phyloP scores from a whole-genome alignment of 2,329 filamentous ascomycete genomes.

The Fusarium brevicatenulatum region DNA sequence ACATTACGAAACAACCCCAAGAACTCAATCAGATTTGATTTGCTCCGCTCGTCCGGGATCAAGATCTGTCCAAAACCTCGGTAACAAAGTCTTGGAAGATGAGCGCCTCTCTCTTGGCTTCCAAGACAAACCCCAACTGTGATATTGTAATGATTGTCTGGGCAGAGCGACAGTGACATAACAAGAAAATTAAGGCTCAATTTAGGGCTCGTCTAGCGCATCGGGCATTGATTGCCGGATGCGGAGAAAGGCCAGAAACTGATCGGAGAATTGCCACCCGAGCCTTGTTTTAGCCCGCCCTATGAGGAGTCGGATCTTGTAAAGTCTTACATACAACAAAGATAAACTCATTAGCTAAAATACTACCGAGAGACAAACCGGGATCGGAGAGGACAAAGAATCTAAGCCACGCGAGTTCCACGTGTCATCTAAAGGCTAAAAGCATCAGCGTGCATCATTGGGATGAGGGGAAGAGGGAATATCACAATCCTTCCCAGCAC shows the following conservation, averaged over 20 bases:
- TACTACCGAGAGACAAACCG: not conserved
- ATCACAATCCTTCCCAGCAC: not conserved
- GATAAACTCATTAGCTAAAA: not conserved
- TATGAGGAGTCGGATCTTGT: not conserved
- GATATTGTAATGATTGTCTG: not conserved
- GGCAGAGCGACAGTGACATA: not conserved
- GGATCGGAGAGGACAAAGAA: not conserved
- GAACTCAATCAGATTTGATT: not conserved
- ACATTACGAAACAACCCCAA: not conserved
- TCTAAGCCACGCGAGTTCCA: conserved; percentile 11
- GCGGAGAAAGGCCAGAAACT: conserved; percentile 7
- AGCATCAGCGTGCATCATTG: not conserved
- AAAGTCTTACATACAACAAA: not conserved
- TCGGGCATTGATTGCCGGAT: conserved; percentile 6
- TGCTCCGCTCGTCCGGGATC: not conserved
- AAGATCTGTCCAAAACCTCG: conserved; percentile 8
- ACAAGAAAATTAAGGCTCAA: not conserved
- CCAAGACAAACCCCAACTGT: not conserved
- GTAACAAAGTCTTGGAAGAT: conserved; percentile 1
- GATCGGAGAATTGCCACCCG: not conserved
- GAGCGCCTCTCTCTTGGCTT: not conserved
- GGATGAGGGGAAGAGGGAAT: conserved; percentile 1
- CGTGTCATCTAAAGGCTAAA: conserved; percentile 11
- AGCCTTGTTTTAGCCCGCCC: not conserved
- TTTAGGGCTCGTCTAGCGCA: not conserved